Conservation (phyloP, 208 protist species). For the Acanthamoeba culbertsoni region DNA sequence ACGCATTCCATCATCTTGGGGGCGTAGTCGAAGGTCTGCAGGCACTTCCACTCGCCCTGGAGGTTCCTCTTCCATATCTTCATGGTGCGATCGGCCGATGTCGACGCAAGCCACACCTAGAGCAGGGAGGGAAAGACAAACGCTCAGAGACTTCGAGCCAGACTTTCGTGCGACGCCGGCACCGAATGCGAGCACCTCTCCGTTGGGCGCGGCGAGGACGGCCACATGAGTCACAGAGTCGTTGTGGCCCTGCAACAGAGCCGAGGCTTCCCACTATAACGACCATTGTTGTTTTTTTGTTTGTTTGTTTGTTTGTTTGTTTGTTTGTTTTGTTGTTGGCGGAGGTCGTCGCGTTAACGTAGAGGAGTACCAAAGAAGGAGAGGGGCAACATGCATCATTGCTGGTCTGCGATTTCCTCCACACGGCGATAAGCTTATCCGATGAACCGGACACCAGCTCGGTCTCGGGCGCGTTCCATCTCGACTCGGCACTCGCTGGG, state of each 20-base stretch:
- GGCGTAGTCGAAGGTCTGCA: conserved; percentile 15
- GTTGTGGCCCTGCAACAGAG: conserved; percentile 2
- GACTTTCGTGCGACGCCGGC: not conserved
- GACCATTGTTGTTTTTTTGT: not conserved
- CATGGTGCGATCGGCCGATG: conserved; percentile 26
- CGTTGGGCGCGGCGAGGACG: not conserved
- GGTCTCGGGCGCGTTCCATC: conserved; percentile 46
- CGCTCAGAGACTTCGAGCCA: not conserved
- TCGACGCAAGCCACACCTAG: conserved; percentile 31
- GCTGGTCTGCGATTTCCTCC: not conserved
- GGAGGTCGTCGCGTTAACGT: no score
- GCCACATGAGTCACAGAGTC: conserved; percentile 10
- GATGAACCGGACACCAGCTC: conserved; percentile 67
- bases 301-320: no score
- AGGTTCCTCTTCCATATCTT: conserved; percentile 29
- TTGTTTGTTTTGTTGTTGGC: no score
- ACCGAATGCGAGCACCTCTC: not conserved
- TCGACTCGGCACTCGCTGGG: not conserved
- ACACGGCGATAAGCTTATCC: conserved; percentile 60
- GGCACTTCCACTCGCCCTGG: not conserved
- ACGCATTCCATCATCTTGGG: conserved; percentile 61
- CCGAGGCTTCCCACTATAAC: not conserved
- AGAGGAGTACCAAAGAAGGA: not conserved
- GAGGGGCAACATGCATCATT: not conserved
- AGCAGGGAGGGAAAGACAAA: no score